These are phyloP conservation scores for Colletotrichum sojae DNA, from an alignment of 2,329 filamentous ascomycete genomes.

Conservation along the genomic window DNA sequence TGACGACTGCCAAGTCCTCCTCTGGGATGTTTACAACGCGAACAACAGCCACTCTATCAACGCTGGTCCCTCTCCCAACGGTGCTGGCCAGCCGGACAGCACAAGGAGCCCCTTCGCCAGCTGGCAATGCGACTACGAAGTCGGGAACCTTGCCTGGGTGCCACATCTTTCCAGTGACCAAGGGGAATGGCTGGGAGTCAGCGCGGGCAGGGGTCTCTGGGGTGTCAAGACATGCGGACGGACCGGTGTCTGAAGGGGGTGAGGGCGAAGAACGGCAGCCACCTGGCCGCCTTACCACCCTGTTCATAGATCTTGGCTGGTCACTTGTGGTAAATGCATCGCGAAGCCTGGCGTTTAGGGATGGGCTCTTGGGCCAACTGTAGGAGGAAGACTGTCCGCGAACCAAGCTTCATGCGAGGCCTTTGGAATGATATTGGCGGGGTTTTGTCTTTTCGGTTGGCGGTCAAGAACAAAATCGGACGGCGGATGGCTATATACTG, in stretches of 20 bases:
- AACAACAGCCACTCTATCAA: constrained; percentile 60
- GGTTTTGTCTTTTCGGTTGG: constrained; percentile 13
- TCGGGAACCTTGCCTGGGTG: constrained; percentile 88
- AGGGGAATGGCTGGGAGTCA: constrained; percentile 88
- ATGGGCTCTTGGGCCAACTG: constrained; percentile 21
- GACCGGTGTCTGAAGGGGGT: constrained; percentile 24
- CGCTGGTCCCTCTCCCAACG: constrained; percentile 60
- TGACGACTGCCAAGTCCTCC: constrained; percentile 90
- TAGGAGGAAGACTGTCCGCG: constrained; percentile 15
- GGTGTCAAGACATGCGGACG: constrained; percentile 66
- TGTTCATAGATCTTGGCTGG: constrained; percentile 40
- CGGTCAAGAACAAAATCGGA: constrained; percentile 31
- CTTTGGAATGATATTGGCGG: not conserved
- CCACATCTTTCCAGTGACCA: constrained; percentile 79
- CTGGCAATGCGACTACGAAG: constrained; percentile 90
- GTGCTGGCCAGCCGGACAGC: constrained; percentile 67
- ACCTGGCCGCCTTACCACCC: constrained; percentile 21
- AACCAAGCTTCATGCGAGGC: not conserved
- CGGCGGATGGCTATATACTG: constrained; percentile 36
- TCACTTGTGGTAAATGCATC: constrained; percentile 42
- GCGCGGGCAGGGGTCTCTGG: constrained; percentile 86
- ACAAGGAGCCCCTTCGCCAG: constrained; percentile 78
- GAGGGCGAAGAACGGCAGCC: constrained; percentile 28
- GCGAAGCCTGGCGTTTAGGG: constrained; percentile 44
- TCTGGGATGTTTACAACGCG: constrained; percentile 90